Evolutionary conservation across 2,329 filamentous ascomycete genomes (phyloP), one percentile per base, ranked within the genome.

Genomic region (Sporothrix sp.): DNA sequence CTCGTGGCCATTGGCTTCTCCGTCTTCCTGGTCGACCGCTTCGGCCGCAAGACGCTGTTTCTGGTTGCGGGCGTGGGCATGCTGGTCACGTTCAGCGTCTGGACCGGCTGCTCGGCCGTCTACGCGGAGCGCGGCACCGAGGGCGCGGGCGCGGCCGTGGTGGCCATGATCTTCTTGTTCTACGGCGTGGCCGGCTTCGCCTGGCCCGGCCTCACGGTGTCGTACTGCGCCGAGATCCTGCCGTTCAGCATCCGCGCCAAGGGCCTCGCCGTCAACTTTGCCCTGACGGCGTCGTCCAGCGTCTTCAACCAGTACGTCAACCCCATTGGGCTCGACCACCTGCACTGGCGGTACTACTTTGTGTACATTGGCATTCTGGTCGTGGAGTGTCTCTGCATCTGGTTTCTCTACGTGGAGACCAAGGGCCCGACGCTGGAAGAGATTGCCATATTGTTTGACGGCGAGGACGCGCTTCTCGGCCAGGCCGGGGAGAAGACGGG

Each of bases 41-140:
- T 75, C 60, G 64, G 64, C 48, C 66, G 74, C 35, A 65, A 74
- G 18, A 66, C 65, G 14, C 75, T 77, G 70, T 77, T 73, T 60
- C 62, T 77, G 59, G 66, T 72, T 23, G 78, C 73, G 20, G 74
- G 78, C 7, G 57, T 63, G 42, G 66, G 64, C 50, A 70, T 82
- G 65, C 63, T 78, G 7, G 62, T 64, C 25, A 71, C 71, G 3
- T 84, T 80, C 58, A 60, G 68, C 38, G 70, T 70, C 28, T 64
- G 70, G 56, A 67, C 67, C 8, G 56, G 69, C 13, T 70, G 67
- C 55, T 67, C 65, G 1, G 67, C 68, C 42, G 79, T 78, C 57
- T 82, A 80, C 55, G 66, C 70, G 81, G 61, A 71, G 71, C 9
- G 76, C 78, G 3, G 69, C 67, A 54, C 84, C 83, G 61, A 82